Evolutionary conservation across 495 filamentous ascomycete species (phyloP).

Genomic region (Penicillium soppii): DNA sequence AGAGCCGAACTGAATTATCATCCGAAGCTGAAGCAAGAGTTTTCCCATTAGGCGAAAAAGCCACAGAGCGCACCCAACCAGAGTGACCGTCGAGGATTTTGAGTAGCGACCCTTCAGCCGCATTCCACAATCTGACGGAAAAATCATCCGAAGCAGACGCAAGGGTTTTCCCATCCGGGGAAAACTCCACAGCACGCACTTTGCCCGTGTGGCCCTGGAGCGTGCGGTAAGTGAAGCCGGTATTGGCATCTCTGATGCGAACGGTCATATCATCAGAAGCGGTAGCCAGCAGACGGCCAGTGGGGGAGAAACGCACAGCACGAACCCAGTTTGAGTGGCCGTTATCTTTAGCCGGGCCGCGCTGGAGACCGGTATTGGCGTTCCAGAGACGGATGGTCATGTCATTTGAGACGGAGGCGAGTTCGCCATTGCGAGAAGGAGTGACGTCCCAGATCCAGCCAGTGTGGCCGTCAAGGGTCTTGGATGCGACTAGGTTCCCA

Average conservation of each 20-base stretch:
- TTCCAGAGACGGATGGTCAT: slow-evolving; percentile 11
- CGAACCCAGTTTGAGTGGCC: slow-evolving; percentile 8
- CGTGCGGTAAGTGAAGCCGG: slow-evolving; percentile 8
- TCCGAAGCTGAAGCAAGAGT: slow-evolving; percentile 11
- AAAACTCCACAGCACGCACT: slow-evolving; percentile 7
- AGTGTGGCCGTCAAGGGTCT: slow-evolving; percentile 6
- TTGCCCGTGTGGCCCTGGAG: slow-evolving; percentile 9
- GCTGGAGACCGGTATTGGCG: slow-evolving; percentile 6
- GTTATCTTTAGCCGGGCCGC: slow-evolving; percentile 2
- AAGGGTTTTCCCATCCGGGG: slow-evolving; percentile 4
- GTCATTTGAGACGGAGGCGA: slow-evolving; percentile 8
- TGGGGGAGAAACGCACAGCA: slow-evolving; percentile 3
- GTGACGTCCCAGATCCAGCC: slow-evolving; percentile 8
- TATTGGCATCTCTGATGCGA: slow-evolving; percentile 8
- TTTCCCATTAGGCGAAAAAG: slow-evolving; percentile 19
- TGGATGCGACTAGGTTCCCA: background rate
- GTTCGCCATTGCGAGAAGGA: slow-evolving; percentile 1
- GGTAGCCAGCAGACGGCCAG: slow-evolving; percentile 6
- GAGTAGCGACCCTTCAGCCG: background rate
- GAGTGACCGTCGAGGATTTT: slow-evolving; percentile 9
- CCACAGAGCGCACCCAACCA: slow-evolving; percentile 10
- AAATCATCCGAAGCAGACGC: slow-evolving; percentile 7
- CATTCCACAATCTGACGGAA: slow-evolving; percentile 6
- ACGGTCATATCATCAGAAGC: slow-evolving; percentile 9
- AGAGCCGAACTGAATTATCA: slow-evolving; percentile 18